Percentiles rank a stretch among this genome's conserved stretches.
These are phyloP conservation scores for Mycena latifolia DNA, from an alignment of 768 basidiomycete genomes.

Conservation along the genomic window DNA sequence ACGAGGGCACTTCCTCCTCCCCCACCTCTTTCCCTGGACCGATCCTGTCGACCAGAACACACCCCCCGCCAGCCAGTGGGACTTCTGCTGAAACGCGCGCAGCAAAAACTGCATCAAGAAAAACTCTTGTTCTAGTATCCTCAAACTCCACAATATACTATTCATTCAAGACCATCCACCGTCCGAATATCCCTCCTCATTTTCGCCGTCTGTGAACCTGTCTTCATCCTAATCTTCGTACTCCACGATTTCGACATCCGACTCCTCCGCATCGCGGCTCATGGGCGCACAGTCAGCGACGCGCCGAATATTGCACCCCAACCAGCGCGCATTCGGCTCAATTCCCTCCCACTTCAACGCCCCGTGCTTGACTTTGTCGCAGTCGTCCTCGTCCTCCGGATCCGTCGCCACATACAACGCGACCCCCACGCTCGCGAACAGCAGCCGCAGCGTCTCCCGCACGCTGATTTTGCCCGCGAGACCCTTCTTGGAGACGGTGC, in stretches of 20 bases:
- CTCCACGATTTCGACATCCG: background rate
- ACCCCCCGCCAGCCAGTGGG: too few relatives aligned
- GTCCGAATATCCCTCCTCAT: background rate
- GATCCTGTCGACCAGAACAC: too few relatives aligned
- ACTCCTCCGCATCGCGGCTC: background rate
- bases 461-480: constrained; percentile 8
- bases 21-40: too few relatives aligned
- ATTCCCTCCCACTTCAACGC: constrained; percentile 9
- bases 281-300: constrained; percentile 7
- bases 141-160: too few relatives aligned
- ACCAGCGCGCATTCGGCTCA: constrained; percentile 16
- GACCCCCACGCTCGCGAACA: constrained; percentile 25
- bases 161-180: too few relatives aligned
- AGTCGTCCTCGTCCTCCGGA: constrained; percentile 13
- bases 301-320: constrained; percentile 16
- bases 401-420: constrained; percentile 1
- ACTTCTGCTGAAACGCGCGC: too few relatives aligned
- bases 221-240: constrained; percentile 1
- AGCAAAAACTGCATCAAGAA: too few relatives aligned
- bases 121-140: too few relatives aligned
- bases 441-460: constrained; percentile 13
- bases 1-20: too few relatives aligned
- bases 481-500: background rate
- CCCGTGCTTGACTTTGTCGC: background rate
- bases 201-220: background rate